Percentiles rank a stretch among this genome's conserved stretches.
These are phyloP conservation scores for Lodderomyces pseudojiufengensis DNA, from an alignment of 1,139 yeast species.

Conservation along the genomic window DNA sequence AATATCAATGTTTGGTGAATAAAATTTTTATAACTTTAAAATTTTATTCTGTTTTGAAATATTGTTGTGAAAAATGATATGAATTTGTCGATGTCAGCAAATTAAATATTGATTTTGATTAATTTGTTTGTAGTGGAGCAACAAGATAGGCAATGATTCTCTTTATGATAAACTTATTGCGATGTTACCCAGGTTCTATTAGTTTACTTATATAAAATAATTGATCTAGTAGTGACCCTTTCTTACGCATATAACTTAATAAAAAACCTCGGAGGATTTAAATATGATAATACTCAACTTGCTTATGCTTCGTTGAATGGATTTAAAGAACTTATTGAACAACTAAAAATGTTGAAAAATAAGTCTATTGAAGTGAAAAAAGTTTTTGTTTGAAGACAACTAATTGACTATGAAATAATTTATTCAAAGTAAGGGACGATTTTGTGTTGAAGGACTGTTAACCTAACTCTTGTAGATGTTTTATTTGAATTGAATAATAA, in stretches of 20 bases:
- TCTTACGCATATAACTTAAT: conserved; percentile 42
- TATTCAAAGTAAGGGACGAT: too few relatives aligned
- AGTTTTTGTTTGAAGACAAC: too few relatives aligned
- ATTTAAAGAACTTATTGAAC: too few relatives aligned
- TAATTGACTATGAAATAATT: too few relatives aligned
- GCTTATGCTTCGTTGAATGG: background rate
- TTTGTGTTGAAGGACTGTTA: too few relatives aligned
- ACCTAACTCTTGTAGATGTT: too few relatives aligned
- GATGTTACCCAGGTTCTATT: conserved; percentile 46
- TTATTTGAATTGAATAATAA: too few relatives aligned
- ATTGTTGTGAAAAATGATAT: background rate
- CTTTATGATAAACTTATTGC: too few relatives aligned
- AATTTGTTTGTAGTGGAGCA: too few relatives aligned
- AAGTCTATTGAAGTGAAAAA: too few relatives aligned
- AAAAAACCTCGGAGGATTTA: conserved; percentile 1
- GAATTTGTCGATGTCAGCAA: conserved; percentile 16
- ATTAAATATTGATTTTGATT: conserved; percentile 2
- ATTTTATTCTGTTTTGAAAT: background rate
- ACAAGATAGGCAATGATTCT: conserved; percentile 8
- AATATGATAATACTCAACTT: conserved; percentile 3
- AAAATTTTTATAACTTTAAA: background rate
- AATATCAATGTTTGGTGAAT: conserved; percentile 9
- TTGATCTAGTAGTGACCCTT: conserved; percentile 38
- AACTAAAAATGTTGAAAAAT: too few relatives aligned
- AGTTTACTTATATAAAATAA: conserved; percentile 24